Percentiles rank a stretch among this genome's conserved stretches.
Conservation (phyloP, 768 basidiomycete species). For the Sarcodon aspratus region DNA sequence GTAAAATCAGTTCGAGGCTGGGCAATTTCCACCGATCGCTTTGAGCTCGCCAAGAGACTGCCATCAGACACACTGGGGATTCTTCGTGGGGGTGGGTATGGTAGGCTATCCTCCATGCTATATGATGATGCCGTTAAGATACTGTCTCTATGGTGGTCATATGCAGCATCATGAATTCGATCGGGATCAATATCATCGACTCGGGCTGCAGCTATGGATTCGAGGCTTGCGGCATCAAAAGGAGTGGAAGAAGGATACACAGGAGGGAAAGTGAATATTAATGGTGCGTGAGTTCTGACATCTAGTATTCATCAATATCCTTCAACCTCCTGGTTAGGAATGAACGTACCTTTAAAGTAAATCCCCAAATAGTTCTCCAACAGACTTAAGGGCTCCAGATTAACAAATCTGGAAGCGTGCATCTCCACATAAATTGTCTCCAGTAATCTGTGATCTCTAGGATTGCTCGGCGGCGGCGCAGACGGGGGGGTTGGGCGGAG, state of each 20-base stretch:
- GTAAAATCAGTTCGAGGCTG: too few relatives aligned
- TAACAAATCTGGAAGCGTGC: conserved; percentile 60
- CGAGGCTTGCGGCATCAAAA: not conserved
- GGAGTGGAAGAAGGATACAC: conserved; percentile 10
- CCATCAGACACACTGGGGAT: too few relatives aligned
- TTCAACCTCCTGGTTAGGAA: not conserved
- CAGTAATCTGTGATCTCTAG: conserved; percentile 55
- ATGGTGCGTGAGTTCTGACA: conserved; percentile 54
- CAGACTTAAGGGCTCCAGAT: conserved; percentile 49
- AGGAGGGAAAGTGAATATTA: conserved; percentile 49
- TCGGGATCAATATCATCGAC: not conserved
- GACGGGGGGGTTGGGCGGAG: too few relatives aligned
- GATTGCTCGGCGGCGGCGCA: conserved; percentile 29
- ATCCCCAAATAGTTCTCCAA: conserved; percentile 43
- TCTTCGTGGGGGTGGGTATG: too few relatives aligned
- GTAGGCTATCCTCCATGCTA: too few relatives aligned
- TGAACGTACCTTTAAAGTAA: conserved; percentile 47
- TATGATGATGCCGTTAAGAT: too few relatives aligned
- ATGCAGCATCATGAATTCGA: not conserved
- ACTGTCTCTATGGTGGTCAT: not conserved
- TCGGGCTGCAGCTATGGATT: not conserved
- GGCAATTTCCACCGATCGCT: too few relatives aligned
- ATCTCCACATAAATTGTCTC: conserved; percentile 57
- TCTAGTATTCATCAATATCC: conserved; percentile 23
- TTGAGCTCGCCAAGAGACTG: too few relatives aligned